These are phyloP conservation scores for Niebla homalea DNA, from an alignment of 495 filamentous ascomycete genomes.

Conservation along the genomic window DNA sequence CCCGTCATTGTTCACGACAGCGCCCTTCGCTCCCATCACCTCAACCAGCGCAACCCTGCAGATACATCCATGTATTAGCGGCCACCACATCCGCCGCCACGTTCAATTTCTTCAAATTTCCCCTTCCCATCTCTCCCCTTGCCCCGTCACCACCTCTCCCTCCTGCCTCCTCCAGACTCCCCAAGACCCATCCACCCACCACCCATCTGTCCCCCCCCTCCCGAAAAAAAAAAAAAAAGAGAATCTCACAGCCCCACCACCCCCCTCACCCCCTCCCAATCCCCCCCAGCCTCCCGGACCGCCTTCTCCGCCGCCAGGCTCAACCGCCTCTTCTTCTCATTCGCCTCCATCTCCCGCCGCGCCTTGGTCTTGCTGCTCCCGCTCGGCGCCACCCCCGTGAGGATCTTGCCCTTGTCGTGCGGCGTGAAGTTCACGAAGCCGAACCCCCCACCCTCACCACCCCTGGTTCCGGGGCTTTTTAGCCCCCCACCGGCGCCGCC, in stretches of 20 bases:
- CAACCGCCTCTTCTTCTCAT: constrained; percentile 62
- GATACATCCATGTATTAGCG: too few species aligned
- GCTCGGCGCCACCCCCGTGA: constrained; percentile 82
- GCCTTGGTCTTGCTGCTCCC: constrained; percentile 91
- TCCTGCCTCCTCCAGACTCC: background rate
- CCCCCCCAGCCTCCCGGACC: constrained; percentile 67
- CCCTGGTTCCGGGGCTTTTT: too few species aligned
- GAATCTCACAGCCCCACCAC: background rate
- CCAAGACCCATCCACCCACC: background rate
- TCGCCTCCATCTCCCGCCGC: constrained; percentile 71
- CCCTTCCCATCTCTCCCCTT: background rate
- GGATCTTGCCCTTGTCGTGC: constrained; percentile 60
- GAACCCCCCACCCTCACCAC: constrained; percentile 22
- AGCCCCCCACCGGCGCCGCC: constrained; percentile 9
- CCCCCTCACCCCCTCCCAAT: constrained; percentile 34
- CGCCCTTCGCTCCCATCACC: too few species aligned
- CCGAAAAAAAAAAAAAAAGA: too few species aligned
- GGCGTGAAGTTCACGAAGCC: constrained; percentile 93
- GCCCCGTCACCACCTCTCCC: background rate
- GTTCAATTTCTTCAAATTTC: background rate
- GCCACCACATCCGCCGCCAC: too few species aligned
- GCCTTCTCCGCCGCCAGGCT: constrained; percentile 60
- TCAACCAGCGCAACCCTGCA: too few species aligned
- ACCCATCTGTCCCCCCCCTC: background rate
- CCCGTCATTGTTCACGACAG: too few species aligned